Base-by-base conservation (phyloP, 2,329 filamentous ascomycete genomes). In the Diplodia intermedia region DNA sequence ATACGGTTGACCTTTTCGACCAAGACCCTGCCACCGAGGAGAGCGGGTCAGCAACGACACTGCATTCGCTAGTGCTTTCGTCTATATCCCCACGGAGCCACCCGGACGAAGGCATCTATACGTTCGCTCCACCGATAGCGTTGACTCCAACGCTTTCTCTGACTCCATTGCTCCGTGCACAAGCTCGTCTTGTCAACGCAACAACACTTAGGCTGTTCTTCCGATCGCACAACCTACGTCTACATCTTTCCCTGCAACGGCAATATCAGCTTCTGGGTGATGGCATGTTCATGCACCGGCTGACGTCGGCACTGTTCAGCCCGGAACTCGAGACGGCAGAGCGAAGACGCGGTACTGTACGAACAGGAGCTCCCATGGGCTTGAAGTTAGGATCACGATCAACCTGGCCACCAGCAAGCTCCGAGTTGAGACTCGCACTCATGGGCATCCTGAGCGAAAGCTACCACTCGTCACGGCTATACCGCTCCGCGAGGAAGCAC, bases 341-440 rank as follows among this genome's bases (percentile, higher is more conserved):
- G 75, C 86, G 91, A 53, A 87, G 87, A 61, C 82, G 86, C 20
- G 92, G 92, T 3, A 87, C 87, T 55, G 90, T 65, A 2, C 60
- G 67, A n/a, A 68, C 67, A n/a, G 91, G 54, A 86, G 89, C 68
- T 82, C 87, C 60, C 15, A 94, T 97, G 84, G 94, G 95, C 0
- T 83, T 98, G 50, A 90, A 93, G 50, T 83, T 98, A 0, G 91
- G 91, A n/a, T 88, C 87, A 2, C 87, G 93, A 73, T 89, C 92
- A 67, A 92, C 86, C 38, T 98, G 95, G 95, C 95, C 95, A 31
- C 95, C 95, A 4, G 93, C 93, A 29, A 96, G 92, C 77, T 97
- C 94, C 0, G 95, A 98, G 77, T 82, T 99, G n/a, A 88, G 93
- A 11, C 84, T 98, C 5, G 92, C 92, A 0, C 83, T 99, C 20